Base-by-base conservation (phyloP, 495 filamentous ascomycete genomes). In the Talaromyces wortmannii region DNA sequence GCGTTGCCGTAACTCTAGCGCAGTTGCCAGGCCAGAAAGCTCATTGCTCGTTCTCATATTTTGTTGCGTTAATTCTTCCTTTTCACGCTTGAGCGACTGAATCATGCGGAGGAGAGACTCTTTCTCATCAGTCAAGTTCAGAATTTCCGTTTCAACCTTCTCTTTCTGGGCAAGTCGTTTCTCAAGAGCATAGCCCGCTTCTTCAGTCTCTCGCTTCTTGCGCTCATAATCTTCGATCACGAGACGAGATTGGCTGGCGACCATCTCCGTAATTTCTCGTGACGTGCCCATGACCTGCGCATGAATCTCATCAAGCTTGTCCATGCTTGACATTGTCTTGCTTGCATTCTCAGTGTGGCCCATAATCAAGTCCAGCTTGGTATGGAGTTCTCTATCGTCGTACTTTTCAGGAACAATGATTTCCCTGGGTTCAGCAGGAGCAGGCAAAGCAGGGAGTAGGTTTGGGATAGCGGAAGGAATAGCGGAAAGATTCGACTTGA, bases 281-380 rank as follows among this genome's bases (percentile, higher is more conserved):
- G 92, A 87, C n/a, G 90, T 96, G 45, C 83, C 76, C 65, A 88
- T 85, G 45, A 99, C 91, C 57, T 96, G 87, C 61, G 87, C 78
- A 64, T 96, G 91, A 59, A 97, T 92, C 63, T 91, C 81, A 60
- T 95, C 90, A 7, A 99, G 79, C 49, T 90, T 87, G 57, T 87
- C 85, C 52, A 86, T 83, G 84, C 8, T 68, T 74, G 44, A 72
- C 66, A n/a, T 74, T 1, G 61, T 64, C 31, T 73, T 68, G 7
- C 62, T 62, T 5, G 67, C 62, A 52, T 65, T 69, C 7, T 72
- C 65, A 18, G 77, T 77, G 50, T 83, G 76, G 45, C 81, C 79
- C 18, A 97, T 76, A 11, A 97, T 81, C 55, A 78, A 83, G 67
- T 98, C 86, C n/a, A 98, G 79, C 71, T 96, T 97, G 52, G 85